A percentile compares a stretch with the other conserved stretches of the same genome.
Conservation (phyloP, 1,139 yeast species). For the Diutina neorugosa region DNA sequence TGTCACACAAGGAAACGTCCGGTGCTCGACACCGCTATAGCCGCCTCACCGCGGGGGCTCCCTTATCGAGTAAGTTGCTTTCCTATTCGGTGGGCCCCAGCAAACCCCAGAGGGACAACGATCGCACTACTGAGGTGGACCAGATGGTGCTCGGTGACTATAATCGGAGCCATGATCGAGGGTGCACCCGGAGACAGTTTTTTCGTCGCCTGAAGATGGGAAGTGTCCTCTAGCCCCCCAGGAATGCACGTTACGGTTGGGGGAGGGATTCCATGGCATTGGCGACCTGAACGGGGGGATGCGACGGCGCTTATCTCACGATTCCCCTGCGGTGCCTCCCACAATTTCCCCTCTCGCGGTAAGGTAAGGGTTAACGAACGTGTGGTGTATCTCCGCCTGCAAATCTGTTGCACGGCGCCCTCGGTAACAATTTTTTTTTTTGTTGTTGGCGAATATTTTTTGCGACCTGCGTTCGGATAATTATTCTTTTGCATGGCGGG, state of each 20-base stretch:
- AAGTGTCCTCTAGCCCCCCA: no score
- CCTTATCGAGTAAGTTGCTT: slow-evolving; percentile 3
- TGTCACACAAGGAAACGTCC: neutral
- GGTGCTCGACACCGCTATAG: neutral
- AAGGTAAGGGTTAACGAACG: neutral
- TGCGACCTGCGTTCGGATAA: neutral
- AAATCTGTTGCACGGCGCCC: neutral
- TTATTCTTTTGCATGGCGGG: neutral
- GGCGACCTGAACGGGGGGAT: neutral
- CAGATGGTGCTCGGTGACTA: neutral
- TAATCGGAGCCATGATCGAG: neutral
- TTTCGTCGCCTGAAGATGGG: neutral
- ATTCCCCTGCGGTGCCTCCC: neutral
- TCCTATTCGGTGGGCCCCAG: neutral
- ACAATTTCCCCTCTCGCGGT: neutral
- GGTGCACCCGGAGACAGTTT: neutral
- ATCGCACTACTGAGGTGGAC: neutral
- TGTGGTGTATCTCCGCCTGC: neutral
- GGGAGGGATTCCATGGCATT: neutral
- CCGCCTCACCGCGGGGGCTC: neutral
- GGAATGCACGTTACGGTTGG: no score
- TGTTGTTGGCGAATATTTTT: neutral
- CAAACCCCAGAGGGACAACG: neutral
- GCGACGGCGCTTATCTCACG: neutral
- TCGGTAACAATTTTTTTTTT: neutral